A percentile compares a stretch with the other conserved stretches of the same genome.
Evolutionary conservation across 73 alveolate species (phyloP).

Genomic region (Paramecium caudatum): DNA sequence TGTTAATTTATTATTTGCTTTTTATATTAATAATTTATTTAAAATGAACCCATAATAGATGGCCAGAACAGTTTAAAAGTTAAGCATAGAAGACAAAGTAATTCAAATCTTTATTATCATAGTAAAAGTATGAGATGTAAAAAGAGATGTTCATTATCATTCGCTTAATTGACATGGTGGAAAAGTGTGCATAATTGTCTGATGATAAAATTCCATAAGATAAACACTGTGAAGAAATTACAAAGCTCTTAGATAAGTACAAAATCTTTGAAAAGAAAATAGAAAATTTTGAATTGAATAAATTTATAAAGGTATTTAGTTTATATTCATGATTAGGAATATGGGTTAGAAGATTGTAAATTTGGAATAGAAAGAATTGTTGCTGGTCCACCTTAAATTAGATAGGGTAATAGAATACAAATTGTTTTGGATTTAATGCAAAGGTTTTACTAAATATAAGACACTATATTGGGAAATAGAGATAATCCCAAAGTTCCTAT

Average conservation of each 20-base stretch:
- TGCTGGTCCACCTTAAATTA: slow-evolving; percentile 49
- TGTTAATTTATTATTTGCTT: background rate
- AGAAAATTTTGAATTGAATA: background rate
- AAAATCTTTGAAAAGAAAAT: slow-evolving; percentile 5
- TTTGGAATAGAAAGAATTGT: slow-evolving; percentile 54
- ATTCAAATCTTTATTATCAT: too few species aligned
- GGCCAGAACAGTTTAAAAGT: slow-evolving; percentile 8
- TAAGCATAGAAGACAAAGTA: slow-evolving; percentile 59
- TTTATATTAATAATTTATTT: slow-evolving; percentile 6
- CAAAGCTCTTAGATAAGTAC: slow-evolving; percentile 33
- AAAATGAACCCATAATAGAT: slow-evolving; percentile 5
- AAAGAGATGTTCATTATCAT: slow-evolving; percentile 51
- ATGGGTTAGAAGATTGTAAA: slow-evolving; percentile 59
- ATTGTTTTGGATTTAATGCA: slow-evolving; percentile 32
- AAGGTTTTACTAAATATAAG: slow-evolving; percentile 12
- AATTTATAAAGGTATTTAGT: background rate
- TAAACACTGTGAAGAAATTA: slow-evolving; percentile 19
- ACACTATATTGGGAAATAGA: background rate
- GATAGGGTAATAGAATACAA: slow-evolving; percentile 36
- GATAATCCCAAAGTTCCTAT: slow-evolving; percentile 3
- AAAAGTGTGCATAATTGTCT: slow-evolving; percentile 67
- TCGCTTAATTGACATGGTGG: slow-evolving; percentile 68
- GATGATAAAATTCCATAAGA: slow-evolving; percentile 66
- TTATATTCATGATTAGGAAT: slow-evolving; percentile 13
- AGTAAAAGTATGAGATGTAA: slow-evolving; percentile 51